Evolutionary conservation across 2,329 filamentous ascomycete genomes (phyloP).

Genomic region (Harringtonia lauricola): DNA sequence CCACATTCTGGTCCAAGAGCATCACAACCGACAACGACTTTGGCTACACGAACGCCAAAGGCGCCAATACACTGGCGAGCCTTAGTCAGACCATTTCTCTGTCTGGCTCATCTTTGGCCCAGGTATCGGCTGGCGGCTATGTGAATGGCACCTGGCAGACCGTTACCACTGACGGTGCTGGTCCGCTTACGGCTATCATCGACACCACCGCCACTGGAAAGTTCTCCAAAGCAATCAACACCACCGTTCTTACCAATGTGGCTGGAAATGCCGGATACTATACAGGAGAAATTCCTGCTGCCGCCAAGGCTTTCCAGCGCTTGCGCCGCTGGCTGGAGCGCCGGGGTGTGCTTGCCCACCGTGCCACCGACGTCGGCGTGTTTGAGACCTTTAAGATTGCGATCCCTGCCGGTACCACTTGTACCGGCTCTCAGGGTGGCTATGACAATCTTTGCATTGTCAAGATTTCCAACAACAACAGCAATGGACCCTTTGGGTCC

Average conservation of each 20-base stretch:
- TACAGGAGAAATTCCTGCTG: not conserved
- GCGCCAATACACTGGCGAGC: constrained; percentile 32
- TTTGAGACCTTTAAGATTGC: constrained; percentile 36
- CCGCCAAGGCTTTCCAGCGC: not conserved
- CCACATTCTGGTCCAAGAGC: constrained; percentile 41
- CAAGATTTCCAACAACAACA: constrained; percentile 48
- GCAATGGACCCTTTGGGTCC: constrained; percentile 49
- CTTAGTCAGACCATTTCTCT: constrained; percentile 38
- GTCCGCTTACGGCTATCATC: constrained; percentile 55
- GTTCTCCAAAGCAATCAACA: constrained; percentile 31
- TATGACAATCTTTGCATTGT: constrained; percentile 51
- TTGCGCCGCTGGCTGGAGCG: not conserved
- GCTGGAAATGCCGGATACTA: constrained; percentile 14
- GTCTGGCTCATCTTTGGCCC: constrained; percentile 45
- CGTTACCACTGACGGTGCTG: constrained; percentile 54
- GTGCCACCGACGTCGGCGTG: constrained; percentile 1
- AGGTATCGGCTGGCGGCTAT: constrained; percentile 44
- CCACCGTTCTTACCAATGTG: constrained; percentile 43
- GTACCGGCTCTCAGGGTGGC: constrained; percentile 49
- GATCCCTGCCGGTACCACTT: constrained; percentile 43
- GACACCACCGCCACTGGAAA: constrained; percentile 46
- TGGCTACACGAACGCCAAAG: constrained; percentile 45
- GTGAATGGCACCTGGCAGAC: constrained; percentile 55
- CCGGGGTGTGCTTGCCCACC: not conserved
- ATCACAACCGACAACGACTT: constrained; percentile 26